Evolutionary conservation across 2,329 filamentous ascomycete species (phyloP), one percentile per base, ranked within the genome.

Genomic region (Colletotrichum sp.): DNA sequence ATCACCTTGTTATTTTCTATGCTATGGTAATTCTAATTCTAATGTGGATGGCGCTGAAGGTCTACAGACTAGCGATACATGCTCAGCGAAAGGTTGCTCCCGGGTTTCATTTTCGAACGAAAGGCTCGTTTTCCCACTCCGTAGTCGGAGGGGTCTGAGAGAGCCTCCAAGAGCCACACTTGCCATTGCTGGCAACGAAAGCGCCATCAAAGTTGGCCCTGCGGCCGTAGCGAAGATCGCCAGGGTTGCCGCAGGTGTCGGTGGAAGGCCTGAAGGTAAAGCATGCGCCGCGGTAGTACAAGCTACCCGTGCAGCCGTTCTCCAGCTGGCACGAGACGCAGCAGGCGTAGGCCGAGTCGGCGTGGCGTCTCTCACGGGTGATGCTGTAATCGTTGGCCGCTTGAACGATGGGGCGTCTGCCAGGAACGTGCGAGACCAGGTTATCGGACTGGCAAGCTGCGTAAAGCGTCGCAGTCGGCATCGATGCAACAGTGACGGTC

Each of bases 121-220:
- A 34, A 22, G 59, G 12, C 12, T 34, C 59, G 15, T 62, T 4
- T n/a, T 22, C 30, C 8, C 8, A n/a, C n/a, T 67, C 32, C 9
- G 44, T 16, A n/a, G 62, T n/a, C 12, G 52, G 65, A 24, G 48
- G 63, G 15, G 67, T 68, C 44, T 22, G 22, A 15, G 64, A 73
- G 15, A 76, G 36, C n/a, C 15, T 8, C 74, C 74, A 76, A 22
- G 64, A 64, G 26, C 57, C 64, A 10, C 74, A 76, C 22, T 57
- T 12, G 3, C 74, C 74, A 22, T 76, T 76, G 44, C 74, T 76
- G n/a, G 74, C 74, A 26, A 44, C 48, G 16, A 76, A 74, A 9
- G 59, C 10, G 16, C 39, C 26, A 6, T 24, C 34, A 8, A 24
- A 36, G 9, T 8, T 48, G 18, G 22, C 12, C 9, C 39, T 48